Percentiles rank a stretch among this genome's conserved stretches.
phyloP scores from a whole-genome alignment of 441 rosid genomes.

The Populus trichocarpa region DNA sequence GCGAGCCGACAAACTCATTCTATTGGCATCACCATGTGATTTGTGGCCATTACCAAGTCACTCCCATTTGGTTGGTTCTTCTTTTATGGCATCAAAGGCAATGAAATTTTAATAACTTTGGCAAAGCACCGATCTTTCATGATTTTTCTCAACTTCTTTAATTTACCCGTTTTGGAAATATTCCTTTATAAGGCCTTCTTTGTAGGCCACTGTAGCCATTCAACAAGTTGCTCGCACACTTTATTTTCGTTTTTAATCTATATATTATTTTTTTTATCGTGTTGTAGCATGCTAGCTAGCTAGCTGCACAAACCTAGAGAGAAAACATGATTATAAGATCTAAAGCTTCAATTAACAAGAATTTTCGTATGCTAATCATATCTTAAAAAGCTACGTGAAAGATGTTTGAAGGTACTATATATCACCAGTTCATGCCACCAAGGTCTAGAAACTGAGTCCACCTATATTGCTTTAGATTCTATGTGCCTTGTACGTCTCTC shows the following conservation, averaged over 20 bases:
- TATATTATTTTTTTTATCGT: background rate
- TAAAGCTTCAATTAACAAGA: conserved; percentile 23
- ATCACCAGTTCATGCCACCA: conserved; percentile 36
- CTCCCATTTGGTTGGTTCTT: conserved; percentile 32
- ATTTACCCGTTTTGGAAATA: conserved; percentile 39
- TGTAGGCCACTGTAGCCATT: conserved; percentile 32
- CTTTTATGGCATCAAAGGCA: conserved; percentile 7
- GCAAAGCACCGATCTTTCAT: conserved; percentile 18
- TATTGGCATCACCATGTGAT: conserved; percentile 49
- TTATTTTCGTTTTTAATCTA: background rate
- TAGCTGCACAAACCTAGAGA: conserved; percentile 12
- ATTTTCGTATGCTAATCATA: conserved; percentile 30
- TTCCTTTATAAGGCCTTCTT: conserved; percentile 24
- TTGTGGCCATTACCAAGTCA: conserved; percentile 34
- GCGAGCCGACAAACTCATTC: conserved; percentile 65
- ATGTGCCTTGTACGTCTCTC: conserved; percentile 1
- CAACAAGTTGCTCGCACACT: conserved; percentile 28
- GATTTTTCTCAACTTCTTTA: conserved; percentile 18
- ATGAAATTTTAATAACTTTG: background rate
- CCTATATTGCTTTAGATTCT: conserved; percentile 37
- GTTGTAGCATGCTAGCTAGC: conserved; percentile 5
- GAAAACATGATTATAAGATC: conserved; percentile 35
- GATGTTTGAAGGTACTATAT: conserved; percentile 22
- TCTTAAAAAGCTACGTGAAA: conserved; percentile 31
- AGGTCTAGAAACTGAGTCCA: conserved; percentile 28